Evolutionary conservation across 2,329 filamentous ascomycete species (phyloP).

Genomic region (Pezicula carpinea): DNA sequence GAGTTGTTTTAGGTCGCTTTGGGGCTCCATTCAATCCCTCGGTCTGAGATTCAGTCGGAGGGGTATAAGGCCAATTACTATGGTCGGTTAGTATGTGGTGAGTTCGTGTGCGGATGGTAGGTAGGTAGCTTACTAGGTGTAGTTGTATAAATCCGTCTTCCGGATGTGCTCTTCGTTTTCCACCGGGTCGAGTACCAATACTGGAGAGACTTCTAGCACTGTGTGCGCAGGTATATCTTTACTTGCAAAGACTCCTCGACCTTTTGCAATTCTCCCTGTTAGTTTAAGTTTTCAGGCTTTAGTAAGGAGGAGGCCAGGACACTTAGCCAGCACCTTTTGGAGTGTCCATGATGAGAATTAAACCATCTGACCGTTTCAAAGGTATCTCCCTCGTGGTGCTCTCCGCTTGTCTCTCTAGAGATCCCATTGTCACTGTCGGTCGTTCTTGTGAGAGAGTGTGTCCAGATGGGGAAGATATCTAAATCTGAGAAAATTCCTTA

Average conservation of each 20-base stretch:
- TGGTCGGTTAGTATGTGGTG: neutral
- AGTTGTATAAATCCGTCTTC: conserved; percentile 48
- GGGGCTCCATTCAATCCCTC: conserved; percentile 14
- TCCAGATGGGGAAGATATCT: neutral
- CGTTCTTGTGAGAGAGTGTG: neutral
- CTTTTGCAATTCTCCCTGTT: conserved; percentile 26
- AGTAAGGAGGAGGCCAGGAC: conserved; percentile 1
- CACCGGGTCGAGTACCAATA: conserved; percentile 40
- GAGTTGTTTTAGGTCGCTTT: conserved; percentile 31
- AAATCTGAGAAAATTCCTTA: neutral
- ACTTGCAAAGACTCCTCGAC: conserved; percentile 47
- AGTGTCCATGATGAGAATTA: conserved; percentile 41
- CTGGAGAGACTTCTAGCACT: conserved; percentile 46
- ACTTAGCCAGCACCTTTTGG: conserved; percentile 40
- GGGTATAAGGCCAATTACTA: conserved; percentile 28
- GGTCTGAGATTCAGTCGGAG: conserved; percentile 14
- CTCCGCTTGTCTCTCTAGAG: neutral
- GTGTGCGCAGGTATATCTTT: conserved; percentile 40
- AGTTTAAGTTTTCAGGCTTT: neutral
- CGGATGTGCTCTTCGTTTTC: conserved; percentile 45
- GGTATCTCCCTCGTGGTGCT: conserved; percentile 18
- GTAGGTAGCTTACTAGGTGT: conserved; percentile 44
- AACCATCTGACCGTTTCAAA: conserved; percentile 35
- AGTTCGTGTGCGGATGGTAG: conserved; percentile 1
- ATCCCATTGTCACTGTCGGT: neutral